A percentile compares a stretch with the other conserved stretches of the same genome.
phyloP scores from a whole-genome alignment of 768 basidiomycete species.

The Hemileccinum rubropunctum region DNA sequence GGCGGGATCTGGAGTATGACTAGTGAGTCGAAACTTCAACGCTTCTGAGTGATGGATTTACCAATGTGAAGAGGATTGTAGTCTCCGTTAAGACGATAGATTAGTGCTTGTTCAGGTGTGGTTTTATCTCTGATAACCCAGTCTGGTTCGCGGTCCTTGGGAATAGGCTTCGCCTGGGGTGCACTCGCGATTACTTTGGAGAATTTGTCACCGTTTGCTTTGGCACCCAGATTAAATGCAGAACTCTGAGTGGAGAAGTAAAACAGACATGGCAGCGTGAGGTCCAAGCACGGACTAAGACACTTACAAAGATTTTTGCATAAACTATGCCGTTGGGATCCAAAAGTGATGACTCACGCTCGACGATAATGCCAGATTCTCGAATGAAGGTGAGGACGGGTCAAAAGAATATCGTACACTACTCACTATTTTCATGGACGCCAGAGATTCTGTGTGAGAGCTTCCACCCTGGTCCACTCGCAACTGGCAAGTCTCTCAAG shows the following conservation, averaged over 20 bases:
- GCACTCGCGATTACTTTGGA: constrained; percentile 58
- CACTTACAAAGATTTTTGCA: constrained; percentile 58
- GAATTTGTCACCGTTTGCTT: constrained; percentile 59
- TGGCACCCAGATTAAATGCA: constrained; percentile 68
- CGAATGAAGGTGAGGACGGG: not conserved
- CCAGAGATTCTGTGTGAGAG: constrained; percentile 63
- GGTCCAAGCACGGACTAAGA: not conserved
- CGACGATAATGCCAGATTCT: constrained; percentile 78
- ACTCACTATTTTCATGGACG: constrained; percentile 79
- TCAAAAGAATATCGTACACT: not conserved
- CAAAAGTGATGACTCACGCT: constrained; percentile 59
- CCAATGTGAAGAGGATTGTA: constrained; percentile 80
- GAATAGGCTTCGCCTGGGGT: constrained; percentile 58
- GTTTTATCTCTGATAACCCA: constrained; percentile 62
- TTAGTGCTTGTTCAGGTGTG: constrained; percentile 60
- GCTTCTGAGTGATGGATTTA: constrained; percentile 23
- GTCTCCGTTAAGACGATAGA: constrained; percentile 75
- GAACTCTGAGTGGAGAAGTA: constrained; percentile 41
- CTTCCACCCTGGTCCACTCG: constrained; percentile 79
- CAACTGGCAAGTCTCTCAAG: constrained; percentile 70
- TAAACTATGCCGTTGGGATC: constrained; percentile 59
- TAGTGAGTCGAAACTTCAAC: not conserved
- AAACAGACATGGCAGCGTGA: not conserved
- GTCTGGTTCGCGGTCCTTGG: constrained; percentile 59
- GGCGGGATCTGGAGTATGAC: constrained; percentile 51